Evolutionary conservation across 352 stramenopile species (phyloP), one percentile per base, ranked within the genome.

Genomic region (Pythium dissimile): DNA sequence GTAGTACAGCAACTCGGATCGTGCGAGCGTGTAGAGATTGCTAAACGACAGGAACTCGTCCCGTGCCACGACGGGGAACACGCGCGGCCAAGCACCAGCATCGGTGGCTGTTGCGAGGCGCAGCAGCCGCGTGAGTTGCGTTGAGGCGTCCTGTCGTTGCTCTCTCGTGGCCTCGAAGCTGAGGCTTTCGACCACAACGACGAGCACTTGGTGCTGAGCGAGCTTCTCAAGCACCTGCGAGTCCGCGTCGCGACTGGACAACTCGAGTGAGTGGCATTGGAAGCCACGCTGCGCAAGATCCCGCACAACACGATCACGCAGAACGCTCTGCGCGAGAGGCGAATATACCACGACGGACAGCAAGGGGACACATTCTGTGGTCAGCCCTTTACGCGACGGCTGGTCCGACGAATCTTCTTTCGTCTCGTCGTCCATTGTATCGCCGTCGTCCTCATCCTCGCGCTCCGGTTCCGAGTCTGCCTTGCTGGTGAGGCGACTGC

Each of bases 21-120:
- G 71, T 23, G 77, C 67, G 11, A 91, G 67, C 16, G 72, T 88
- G 65, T 91, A 91, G 59, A 89, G 67, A 42, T 88, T 86, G 66
- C 78, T 89, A 23, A 89, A 70, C 49, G 86, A 79, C 6, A 91
- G 39, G 26, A 86, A 85, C 48, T 91, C 82, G 24, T 34, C 50
- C 20, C 79, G 73, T 30, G 80, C 73, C 5, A 87, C 56, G 12
- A 92, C 64, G 0, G 81, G 78, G 9, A 86, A 69, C 26, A 92
- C 76, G 11, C 54, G 73, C 43, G 69, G 71, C 16, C 55, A 38
- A 4, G 64, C 68, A 15, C 3, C 63, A n/a, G 12, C 51, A 57
- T 18, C 71, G 62, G 3, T 31, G 26, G 15, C 18, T 47, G 23
- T 18, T 47, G 69, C 66, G n/a, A 55, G 68, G 15, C 54, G 69